Percentiles rank a stretch among this genome's conserved stretches.
phyloP scores from a whole-genome alignment of 768 basidiomycete genomes.

The Terana coerulea region DNA sequence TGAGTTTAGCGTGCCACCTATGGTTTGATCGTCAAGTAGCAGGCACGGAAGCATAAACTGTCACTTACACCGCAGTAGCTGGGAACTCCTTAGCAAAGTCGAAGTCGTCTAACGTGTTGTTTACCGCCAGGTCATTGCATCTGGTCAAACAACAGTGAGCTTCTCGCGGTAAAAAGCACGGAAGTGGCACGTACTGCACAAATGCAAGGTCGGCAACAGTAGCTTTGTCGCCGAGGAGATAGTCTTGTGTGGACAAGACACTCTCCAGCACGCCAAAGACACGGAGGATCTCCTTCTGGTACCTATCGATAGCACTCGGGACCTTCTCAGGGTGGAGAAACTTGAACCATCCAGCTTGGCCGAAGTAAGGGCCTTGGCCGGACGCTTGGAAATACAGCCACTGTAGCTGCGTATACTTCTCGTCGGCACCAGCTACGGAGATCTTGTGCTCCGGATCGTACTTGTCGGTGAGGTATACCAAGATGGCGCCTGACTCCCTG shows the following conservation, averaged over 20 bases:
- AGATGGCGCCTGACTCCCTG: slow-evolving; percentile 31
- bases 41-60: not conserved
- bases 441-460: slow-evolving; percentile 35
- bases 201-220: slow-evolving; percentile 18
- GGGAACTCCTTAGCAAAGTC: slow-evolving; percentile 13
- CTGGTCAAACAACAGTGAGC: too few species aligned
- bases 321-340: slow-evolving; percentile 2
- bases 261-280: slow-evolving; percentile 17
- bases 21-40: too few species aligned
- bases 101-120: slow-evolving; percentile 1
- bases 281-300: slow-evolving; percentile 17
- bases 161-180: too few species aligned
- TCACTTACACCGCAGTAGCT: slow-evolving; percentile 9
- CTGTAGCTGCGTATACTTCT: slow-evolving; percentile 18
- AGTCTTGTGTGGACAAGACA: slow-evolving; percentile 18
- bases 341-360: slow-evolving; percentile 14
- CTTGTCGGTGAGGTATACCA: slow-evolving; percentile 31
- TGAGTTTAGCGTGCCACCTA: too few species aligned
- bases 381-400: slow-evolving; percentile 36
- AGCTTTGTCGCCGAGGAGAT: slow-evolving; percentile 11
- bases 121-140: slow-evolving; percentile 8
- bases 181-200: too few species aligned
- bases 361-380: slow-evolving; percentile 15
- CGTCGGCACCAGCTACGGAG: not conserved
- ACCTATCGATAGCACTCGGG: slow-evolving; percentile 19